Conservation (phyloP, 805 yeast species). For the Blastobotrys peoriensis region DNA sequence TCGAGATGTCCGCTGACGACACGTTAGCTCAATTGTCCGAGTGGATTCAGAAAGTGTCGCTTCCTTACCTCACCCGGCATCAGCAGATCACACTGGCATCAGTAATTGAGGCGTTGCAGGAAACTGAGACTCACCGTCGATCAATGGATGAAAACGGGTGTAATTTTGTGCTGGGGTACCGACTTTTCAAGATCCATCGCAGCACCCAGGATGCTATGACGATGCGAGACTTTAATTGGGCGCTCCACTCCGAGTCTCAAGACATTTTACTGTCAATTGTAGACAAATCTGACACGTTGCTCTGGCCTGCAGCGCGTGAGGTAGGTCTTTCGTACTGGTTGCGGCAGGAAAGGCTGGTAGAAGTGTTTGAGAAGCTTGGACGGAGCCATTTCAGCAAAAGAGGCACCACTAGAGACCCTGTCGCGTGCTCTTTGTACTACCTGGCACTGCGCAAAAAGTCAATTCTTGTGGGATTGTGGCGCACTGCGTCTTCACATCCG, state of each 20-base stretch:
- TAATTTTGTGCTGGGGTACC: conserved; percentile 64
- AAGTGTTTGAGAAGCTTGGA: conserved; percentile 63
- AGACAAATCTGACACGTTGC: conserved; percentile 25
- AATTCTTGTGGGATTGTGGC: conserved; percentile 77
- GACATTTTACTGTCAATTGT: conserved; percentile 54
- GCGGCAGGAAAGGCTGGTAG: conserved; percentile 39
- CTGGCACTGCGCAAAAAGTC: conserved; percentile 74
- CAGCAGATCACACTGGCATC: conserved; percentile 80
- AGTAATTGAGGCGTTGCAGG: conserved; percentile 57
- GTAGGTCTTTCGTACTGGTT: conserved; percentile 73
- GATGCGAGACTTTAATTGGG: conserved; percentile 85
- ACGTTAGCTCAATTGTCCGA: conserved; percentile 42
- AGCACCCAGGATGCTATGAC: conserved; percentile 48
- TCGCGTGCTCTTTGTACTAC: conserved; percentile 64
- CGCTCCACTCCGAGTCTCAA: conserved; percentile 73
- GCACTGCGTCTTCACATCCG: conserved; percentile 62
- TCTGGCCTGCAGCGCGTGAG: conserved; percentile 56
- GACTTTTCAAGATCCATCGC: conserved; percentile 52
- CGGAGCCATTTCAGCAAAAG: conserved; percentile 59
- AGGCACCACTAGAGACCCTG: conserved; percentile 57
- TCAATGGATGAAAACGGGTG: conserved; percentile 60
- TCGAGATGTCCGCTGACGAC: conserved; percentile 2
- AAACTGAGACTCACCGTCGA: conserved; percentile 40
- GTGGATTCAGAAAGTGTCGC: conserved; percentile 53
- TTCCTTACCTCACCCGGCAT: conserved; percentile 83